Evolutionary conservation across 352 stramenopile genomes (phyloP).

Genomic region (Elongisporangium undulatum): DNA sequence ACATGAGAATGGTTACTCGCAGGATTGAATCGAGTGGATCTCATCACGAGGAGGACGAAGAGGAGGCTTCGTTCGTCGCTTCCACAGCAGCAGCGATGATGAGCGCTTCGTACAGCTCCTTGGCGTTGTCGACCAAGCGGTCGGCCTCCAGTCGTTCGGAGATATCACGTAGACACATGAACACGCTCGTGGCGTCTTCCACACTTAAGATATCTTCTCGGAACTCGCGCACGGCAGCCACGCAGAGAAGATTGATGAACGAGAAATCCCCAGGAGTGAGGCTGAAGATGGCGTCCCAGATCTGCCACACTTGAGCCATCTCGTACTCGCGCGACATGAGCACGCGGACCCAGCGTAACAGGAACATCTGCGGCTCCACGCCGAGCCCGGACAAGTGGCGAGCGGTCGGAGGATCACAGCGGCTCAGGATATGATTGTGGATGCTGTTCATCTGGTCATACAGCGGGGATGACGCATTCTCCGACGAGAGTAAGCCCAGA

Average conservation of each 20-base stretch:
- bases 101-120: conserved; percentile 62
- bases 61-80: conserved; percentile 19
- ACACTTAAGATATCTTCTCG: conserved; percentile 55
- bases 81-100: conserved; percentile 58
- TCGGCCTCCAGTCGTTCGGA: conserved; percentile 41
- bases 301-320: conserved; percentile 65
- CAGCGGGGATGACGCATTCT: conserved; percentile 38
- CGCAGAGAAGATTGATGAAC: conserved; percentile 75
- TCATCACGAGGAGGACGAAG: conserved; percentile 6
- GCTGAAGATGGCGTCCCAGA: conserved; percentile 78
- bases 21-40: conserved; percentile 11
- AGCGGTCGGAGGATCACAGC: conserved; percentile 56
- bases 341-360: conserved; percentile 71
- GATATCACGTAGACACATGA: conserved; percentile 55
- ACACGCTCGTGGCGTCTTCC: conserved; percentile 53
- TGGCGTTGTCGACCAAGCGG: conserved; percentile 48
- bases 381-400: conserved; percentile 39
- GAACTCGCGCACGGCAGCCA: conserved; percentile 63
- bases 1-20: conserved; percentile 1
- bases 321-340: conserved; percentile 77
- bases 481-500: conserved; percentile 8
- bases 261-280: conserved; percentile 66
- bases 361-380: conserved; percentile 68
- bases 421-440: conserved; percentile 55
- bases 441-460: conserved; percentile 77